Conservation (phyloP, 257 asterid species). For the Linaria vulgaris region DNA sequence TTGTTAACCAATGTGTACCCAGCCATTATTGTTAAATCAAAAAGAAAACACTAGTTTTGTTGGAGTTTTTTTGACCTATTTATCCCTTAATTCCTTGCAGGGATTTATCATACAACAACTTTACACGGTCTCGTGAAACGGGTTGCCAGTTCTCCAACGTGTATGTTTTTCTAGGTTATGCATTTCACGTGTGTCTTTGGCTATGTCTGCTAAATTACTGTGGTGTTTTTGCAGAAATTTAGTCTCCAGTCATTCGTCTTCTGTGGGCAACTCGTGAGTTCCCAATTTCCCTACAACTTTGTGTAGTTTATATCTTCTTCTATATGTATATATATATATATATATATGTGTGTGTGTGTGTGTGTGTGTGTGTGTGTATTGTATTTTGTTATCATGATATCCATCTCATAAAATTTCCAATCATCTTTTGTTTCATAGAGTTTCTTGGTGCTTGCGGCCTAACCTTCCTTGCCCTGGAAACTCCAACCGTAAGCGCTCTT, state of each 20-base stretch:
- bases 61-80: neutral
- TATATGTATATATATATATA: no score
- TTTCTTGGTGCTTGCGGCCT: constrained; percentile 66
- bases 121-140: constrained; percentile 36
- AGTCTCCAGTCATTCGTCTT: constrained; percentile 65
- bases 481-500: constrained; percentile 42
- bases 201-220: constrained; percentile 19
- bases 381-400: neutral
- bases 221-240: constrained; percentile 57
- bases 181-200: constrained; percentile 6
- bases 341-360: no score
- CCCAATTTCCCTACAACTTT: constrained; percentile 6
- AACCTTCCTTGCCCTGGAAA: constrained; percentile 62
- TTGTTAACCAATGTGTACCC: neutral
- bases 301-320: no score
- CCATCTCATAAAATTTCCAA: constrained; percentile 22
- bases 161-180: constrained; percentile 42
- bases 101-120: constrained; percentile 83
- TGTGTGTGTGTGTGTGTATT: no score
- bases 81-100: constrained; percentile 44
- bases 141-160: constrained; percentile 45
- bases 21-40: neutral
- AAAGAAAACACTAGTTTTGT: neutral
- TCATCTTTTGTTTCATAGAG: constrained; percentile 29
- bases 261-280: constrained; percentile 60